Evolutionary conservation across 495 filamentous ascomycete genomes (phyloP).

Genomic region (Friedmanniomyces simplex): DNA sequence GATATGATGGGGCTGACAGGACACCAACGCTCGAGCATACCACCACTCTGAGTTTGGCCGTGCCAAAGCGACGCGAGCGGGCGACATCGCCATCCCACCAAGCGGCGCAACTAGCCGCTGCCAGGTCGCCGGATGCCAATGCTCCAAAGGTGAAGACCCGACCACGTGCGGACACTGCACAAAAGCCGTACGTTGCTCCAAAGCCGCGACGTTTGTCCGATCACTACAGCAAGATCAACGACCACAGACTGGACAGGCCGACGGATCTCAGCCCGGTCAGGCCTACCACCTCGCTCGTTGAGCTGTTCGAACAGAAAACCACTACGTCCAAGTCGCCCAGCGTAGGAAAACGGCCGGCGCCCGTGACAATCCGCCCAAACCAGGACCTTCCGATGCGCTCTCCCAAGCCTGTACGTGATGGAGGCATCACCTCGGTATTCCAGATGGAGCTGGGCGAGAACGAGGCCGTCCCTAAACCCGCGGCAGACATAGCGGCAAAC

Average conservation of each 20-base stretch:
- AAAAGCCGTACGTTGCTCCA: conserved; percentile 5
- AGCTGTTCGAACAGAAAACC: conserved; percentile 44
- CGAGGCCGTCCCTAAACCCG: background rate
- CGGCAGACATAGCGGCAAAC: background rate
- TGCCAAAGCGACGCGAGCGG: background rate
- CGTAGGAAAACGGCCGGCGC: background rate
- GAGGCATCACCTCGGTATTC: conserved; percentile 20
- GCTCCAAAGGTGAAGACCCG: background rate
- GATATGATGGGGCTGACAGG: background rate
- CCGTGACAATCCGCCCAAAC: background rate
- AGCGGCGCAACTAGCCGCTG: conserved; percentile 15
- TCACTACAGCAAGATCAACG: background rate
- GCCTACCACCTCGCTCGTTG: conserved; percentile 48
- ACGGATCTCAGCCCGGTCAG: conserved; percentile 45
- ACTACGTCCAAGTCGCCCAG: background rate
- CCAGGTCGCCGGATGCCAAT: background rate
- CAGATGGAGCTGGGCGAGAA: conserved; percentile 13
- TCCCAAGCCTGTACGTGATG: conserved; percentile 18
- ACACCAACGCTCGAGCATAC: background rate
- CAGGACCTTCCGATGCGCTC: conserved; percentile 11
- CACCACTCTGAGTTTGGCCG: background rate
- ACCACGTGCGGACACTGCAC: background rate
- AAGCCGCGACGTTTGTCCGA: conserved; percentile 17
- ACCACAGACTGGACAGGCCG: background rate
- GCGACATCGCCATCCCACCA: conserved; percentile 7